A percentile compares a stretch with the other conserved stretches of the same genome.
These are phyloP conservation scores for Populus tomentosa DNA, from an alignment of 441 rosid species.

Conservation along the genomic window DNA sequence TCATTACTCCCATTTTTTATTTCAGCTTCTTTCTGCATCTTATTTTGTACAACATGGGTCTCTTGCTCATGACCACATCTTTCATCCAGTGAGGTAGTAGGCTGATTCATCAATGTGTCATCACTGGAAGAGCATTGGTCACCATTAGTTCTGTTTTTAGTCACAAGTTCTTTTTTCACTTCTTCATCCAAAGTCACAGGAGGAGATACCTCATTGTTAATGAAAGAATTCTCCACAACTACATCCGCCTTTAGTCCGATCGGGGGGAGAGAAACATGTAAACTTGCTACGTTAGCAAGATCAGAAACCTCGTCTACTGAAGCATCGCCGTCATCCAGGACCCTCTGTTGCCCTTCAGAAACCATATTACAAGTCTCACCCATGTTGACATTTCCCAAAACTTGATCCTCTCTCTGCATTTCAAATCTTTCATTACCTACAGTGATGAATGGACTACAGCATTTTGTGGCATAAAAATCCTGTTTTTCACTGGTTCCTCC, in stretches of 20 bases:
- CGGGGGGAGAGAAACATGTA: slow-evolving; percentile 10
- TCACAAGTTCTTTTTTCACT: slow-evolving; percentile 25
- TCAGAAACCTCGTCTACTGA: neutral
- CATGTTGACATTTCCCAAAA: slow-evolving; percentile 5
- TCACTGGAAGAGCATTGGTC: slow-evolving; percentile 3
- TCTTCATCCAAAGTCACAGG: slow-evolving; percentile 20
- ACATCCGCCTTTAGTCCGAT: slow-evolving; percentile 17
- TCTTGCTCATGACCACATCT: slow-evolving; percentile 20
- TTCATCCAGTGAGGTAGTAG: slow-evolving; percentile 21
- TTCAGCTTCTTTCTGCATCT: slow-evolving; percentile 29
- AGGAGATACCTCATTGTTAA: slow-evolving; percentile 23
- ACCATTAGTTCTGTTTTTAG: slow-evolving; percentile 20
- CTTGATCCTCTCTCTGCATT: slow-evolving; percentile 15
- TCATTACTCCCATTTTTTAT: slow-evolving; percentile 21
- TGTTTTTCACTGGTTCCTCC: slow-evolving; percentile 19
- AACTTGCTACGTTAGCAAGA: slow-evolving; percentile 15
- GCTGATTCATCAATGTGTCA: slow-evolving; percentile 21
- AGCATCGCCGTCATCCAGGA: slow-evolving; percentile 12
- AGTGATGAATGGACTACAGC: slow-evolving; percentile 17
- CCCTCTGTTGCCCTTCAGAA: slow-evolving; percentile 20
- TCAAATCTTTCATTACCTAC: slow-evolving; percentile 19
- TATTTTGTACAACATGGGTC: slow-evolving; percentile 22
- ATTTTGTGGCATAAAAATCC: slow-evolving; percentile 14
- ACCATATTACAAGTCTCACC: slow-evolving; percentile 19
- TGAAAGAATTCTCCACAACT: slow-evolving; percentile 25